phyloP scores from a whole-genome alignment of 805 yeast species.

The Peterozyma xylosa region DNA sequence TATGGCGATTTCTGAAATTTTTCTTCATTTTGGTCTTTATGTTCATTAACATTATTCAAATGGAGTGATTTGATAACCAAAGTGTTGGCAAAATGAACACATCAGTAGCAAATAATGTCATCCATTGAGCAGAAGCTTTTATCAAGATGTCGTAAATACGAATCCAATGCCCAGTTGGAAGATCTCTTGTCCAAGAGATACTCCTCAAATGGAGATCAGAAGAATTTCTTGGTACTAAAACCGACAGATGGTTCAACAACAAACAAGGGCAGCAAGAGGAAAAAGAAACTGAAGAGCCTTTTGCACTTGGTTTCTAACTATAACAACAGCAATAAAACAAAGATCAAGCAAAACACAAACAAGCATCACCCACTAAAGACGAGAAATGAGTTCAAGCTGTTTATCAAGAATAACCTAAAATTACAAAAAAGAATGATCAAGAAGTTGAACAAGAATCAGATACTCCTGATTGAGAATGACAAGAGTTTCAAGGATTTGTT shows the following conservation, averaged over 20 bases:
- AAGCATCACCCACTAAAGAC: constrained; percentile 17
- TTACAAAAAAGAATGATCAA: constrained; percentile 32
- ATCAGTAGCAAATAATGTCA: no score
- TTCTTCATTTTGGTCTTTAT: no score
- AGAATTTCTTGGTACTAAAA: constrained; percentile 32
- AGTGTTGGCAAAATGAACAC: no score
- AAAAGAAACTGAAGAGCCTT: constrained; percentile 13
- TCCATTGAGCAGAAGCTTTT: constrained; percentile 36
- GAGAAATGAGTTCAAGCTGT: constrained; percentile 33
- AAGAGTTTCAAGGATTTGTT: constrained; percentile 44
- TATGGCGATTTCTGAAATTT: no score
- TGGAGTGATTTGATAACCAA: no score
- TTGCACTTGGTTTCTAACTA: constrained; percentile 10
- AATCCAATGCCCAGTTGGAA: constrained; percentile 25
- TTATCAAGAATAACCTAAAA: constrained; percentile 27
- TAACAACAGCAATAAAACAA: not conserved
- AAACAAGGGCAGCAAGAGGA: constrained; percentile 10
- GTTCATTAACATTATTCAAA: no score
- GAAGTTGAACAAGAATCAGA: constrained; percentile 26
- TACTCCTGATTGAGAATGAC: constrained; percentile 12
- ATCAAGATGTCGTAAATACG: constrained; percentile 31
- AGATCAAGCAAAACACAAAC: constrained; percentile 9
- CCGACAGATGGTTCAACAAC: constrained; percentile 22
- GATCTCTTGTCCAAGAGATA: constrained; percentile 37
- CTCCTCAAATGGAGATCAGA: constrained; percentile 36